Evolutionary conservation across 177 flowering plant species (phyloP).

Genomic region (Telopea speciosissima): DNA sequence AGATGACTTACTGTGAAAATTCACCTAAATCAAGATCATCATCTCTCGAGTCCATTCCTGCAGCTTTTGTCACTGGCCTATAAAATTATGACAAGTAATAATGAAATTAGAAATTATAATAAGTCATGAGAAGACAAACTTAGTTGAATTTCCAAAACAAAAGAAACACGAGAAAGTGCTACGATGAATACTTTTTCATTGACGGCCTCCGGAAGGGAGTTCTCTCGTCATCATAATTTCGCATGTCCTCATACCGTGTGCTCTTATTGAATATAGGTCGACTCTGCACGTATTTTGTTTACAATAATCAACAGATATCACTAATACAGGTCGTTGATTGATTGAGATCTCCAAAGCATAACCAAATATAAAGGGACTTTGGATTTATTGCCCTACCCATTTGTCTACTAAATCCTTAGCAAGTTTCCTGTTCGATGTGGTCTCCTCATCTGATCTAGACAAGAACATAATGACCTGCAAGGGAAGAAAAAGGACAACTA

Average conservation of each 20-base stretch:
- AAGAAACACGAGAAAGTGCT: background rate
- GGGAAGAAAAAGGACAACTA: constrained; percentile 2
- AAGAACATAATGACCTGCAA: constrained; percentile 93
- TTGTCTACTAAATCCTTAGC: constrained; percentile 96
- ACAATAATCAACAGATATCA: background rate
- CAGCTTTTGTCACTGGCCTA: constrained; percentile 50
- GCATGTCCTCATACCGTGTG: constrained; percentile 94
- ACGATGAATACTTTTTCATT: constrained; percentile 48
- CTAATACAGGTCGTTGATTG: background rate
- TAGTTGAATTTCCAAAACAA: background rate
- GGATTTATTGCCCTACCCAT: constrained; percentile 55
- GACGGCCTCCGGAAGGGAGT: constrained; percentile 53
- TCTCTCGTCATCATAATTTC: constrained; percentile 68
- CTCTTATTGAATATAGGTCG: constrained; percentile 97
- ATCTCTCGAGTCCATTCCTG: constrained; percentile 67
- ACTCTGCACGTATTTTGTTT: constrained; percentile 52
- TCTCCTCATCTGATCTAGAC: constrained; percentile 94
- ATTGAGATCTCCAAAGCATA: no score
- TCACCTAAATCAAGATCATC: constrained; percentile 78
- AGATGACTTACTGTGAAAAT: constrained; percentile 56
- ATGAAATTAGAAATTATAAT: background rate
- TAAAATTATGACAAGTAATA: background rate
- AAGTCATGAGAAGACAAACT: background rate
- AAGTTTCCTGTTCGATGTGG: constrained; percentile 77
- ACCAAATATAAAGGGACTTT: no score